A percentile compares a stretch with the other conserved stretches of the same genome.
Conservation (phyloP, 805 yeast genomes). For the Candida insectalens region DNA sequence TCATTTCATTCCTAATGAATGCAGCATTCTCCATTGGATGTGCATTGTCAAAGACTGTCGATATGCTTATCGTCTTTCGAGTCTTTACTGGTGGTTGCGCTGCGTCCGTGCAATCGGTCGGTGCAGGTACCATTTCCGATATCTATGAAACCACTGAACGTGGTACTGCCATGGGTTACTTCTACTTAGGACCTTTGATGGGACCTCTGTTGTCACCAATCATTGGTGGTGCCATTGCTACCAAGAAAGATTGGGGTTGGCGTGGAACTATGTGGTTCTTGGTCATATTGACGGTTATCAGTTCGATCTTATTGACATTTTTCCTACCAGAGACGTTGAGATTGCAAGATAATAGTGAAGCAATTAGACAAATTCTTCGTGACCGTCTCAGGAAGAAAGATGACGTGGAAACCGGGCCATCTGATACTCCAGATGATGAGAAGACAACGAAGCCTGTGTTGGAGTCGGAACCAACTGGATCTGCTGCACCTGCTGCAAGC, state of each 20-base stretch:
- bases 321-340: constrained; percentile 76
- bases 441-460: background rate
- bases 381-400: constrained; percentile 21
- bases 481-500: background rate
- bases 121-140: constrained; percentile 83
- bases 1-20: constrained; percentile 55
- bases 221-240: constrained; percentile 63
- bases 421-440: background rate
- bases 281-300: constrained; percentile 50
- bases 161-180: constrained; percentile 73
- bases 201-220: constrained; percentile 80
- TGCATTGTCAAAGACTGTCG: constrained; percentile 53
- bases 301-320: constrained; percentile 39
- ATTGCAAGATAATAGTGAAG: constrained; percentile 47
- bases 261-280: constrained; percentile 83
- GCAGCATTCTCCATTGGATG: constrained; percentile 64
- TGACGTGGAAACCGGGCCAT: constrained; percentile 7
- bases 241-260: constrained; percentile 62
- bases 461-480: constrained; percentile 1
- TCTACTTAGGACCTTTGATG: constrained; percentile 69
- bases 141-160: constrained; percentile 56
- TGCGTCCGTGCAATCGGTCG: constrained; percentile 81
- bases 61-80: constrained; percentile 57
- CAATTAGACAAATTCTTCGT: constrained; percentile 35
- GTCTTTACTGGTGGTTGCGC: constrained; percentile 71